Percentiles rank a stretch among this genome's conserved stretches.
Evolutionary conservation across 2,329 filamentous ascomycete species (phyloP).

Genomic region (Periconia digitata): DNA sequence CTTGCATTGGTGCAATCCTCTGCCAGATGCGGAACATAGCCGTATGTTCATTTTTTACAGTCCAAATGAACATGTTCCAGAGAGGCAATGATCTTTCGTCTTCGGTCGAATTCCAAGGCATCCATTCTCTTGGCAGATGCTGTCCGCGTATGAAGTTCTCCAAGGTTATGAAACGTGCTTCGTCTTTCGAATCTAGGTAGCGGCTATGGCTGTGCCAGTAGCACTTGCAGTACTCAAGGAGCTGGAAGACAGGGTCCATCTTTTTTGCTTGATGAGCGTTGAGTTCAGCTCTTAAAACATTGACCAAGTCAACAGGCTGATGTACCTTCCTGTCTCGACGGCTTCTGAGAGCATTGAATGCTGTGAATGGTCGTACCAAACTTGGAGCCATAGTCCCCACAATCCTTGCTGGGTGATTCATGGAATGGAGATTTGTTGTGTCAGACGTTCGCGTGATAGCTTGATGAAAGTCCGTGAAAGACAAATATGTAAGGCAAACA

Average conservation of each 20-base stretch:
- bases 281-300: conserved; percentile 14
- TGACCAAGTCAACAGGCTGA: conserved; percentile 11
- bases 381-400: conserved; percentile 7
- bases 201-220: conserved; percentile 17
- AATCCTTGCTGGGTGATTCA: conserved; percentile 5
- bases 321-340: conserved; percentile 8
- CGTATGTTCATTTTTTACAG: conserved; percentile 15
- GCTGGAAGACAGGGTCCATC: conserved; percentile 13
- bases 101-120: conserved; percentile 16
- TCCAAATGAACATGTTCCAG: conserved; percentile 21
- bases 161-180: conserved; percentile 5
- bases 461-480: conserved; percentile 21
- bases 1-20: conserved; percentile 7
- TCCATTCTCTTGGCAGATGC: conserved; percentile 15
- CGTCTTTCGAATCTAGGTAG: conserved; percentile 13
- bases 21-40: conserved; percentile 16
- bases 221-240: conserved; percentile 18
- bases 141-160: conserved; percentile 14
- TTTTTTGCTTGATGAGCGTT: conserved; percentile 13
- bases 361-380: conserved; percentile 7
- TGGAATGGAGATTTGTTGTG: conserved; percentile 11
- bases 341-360: conserved; percentile 8
- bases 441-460: conserved; percentile 16
- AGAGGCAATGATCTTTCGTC: conserved; percentile 11
- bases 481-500: conserved; percentile 19